Percentiles rank a stretch among this genome's conserved stretches.
Evolutionary conservation across 495 filamentous ascomycete species (phyloP).

Genomic region (Talaromyces thailandensis): DNA sequence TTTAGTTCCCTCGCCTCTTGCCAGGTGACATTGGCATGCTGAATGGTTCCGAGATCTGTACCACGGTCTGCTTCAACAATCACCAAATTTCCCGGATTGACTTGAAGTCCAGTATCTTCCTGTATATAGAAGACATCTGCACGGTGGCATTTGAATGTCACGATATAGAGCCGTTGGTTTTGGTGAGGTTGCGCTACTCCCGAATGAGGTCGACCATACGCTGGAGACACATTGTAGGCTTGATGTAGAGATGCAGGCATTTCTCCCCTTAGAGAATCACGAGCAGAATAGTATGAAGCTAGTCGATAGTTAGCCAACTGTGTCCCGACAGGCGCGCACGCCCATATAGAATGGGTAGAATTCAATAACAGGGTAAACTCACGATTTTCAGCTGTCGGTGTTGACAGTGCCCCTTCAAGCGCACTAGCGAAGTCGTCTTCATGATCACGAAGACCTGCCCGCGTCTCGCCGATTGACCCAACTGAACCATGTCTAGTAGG

Average conservation of each 20-base stretch:
- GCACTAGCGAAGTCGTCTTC: conserved; percentile 31
- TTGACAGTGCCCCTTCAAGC: conserved; percentile 21
- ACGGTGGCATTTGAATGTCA: conserved; percentile 90
- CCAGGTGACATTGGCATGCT: conserved; percentile 72
- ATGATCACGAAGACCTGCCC: conserved; percentile 22
- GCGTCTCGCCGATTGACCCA: conserved; percentile 48
- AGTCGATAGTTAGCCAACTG: conserved; percentile 29
- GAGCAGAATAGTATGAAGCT: conserved; percentile 40
- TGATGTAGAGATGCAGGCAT: conserved; percentile 39
- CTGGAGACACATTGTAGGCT: conserved; percentile 41
- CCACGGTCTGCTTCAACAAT: conserved; percentile 97
- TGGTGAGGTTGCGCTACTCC: conserved; percentile 59
- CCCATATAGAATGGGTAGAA: too few relatives aligned
- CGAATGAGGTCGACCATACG: conserved; percentile 48
- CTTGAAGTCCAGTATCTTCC: conserved; percentile 84
- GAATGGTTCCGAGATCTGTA: conserved; percentile 90
- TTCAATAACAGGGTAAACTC: conserved; percentile 23
- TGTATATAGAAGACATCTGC: conserved; percentile 96
- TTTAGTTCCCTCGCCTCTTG: conserved; percentile 79
- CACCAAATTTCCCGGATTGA: conserved; percentile 85
- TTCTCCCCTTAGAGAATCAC: conserved; percentile 28
- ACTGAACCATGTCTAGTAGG: conserved; percentile 62
- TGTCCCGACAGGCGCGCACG: conserved; percentile 5
- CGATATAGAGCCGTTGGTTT: conserved; percentile 80
- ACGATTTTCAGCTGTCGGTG: conserved; percentile 31